Percentiles rank a stretch among this genome's conserved stretches.
Conservation (phyloP, 352 stramenopile genomes). For the Blastocystis sp. region DNA sequence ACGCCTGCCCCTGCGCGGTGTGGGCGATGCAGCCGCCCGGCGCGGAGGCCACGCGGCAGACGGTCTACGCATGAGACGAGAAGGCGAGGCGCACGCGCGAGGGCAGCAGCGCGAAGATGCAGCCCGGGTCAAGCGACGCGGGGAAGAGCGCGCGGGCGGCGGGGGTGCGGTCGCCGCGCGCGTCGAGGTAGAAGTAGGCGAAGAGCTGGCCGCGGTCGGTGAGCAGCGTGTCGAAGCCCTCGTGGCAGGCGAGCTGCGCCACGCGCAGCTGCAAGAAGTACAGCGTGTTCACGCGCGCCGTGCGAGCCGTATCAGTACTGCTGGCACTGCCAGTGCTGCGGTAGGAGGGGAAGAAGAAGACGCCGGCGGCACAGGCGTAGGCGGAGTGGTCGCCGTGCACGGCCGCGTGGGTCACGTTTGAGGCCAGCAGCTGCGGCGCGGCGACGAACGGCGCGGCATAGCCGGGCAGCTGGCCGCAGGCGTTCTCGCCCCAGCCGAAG, state of each 20-base stretch:
- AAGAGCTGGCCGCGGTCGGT: conserved; percentile 7
- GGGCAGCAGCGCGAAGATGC: conserved; percentile 30
- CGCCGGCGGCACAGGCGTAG: background rate
- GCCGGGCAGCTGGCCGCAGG: conserved; percentile 69
- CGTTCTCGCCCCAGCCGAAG: conserved; percentile 72
- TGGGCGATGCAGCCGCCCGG: conserved; percentile 8
- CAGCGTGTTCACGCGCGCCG: conserved; percentile 17
- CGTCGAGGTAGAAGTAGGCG: conserved; percentile 12
- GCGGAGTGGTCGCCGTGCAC: conserved; percentile 5
- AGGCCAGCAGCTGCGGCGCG: background rate
- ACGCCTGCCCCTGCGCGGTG: conserved; percentile 3
- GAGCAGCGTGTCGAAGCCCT: conserved; percentile 51
- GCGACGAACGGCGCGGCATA: background rate
- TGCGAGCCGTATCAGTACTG: background rate
- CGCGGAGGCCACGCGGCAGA: background rate
- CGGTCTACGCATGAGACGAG: background rate
- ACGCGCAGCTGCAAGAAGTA: conserved; percentile 3
- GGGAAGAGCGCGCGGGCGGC: conserved; percentile 13
- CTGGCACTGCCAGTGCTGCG: background rate
- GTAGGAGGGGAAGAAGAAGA: conserved; percentile 38
- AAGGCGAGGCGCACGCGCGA: background rate
- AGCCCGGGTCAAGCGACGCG: background rate
- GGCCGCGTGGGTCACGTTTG: background rate
- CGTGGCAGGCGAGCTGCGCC: conserved; percentile 2
- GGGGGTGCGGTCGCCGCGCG: background rate